These are phyloP conservation scores for Orychophragmus violaceus DNA, from an alignment of 345 rosid genomes.

Conservation along the genomic window DNA sequence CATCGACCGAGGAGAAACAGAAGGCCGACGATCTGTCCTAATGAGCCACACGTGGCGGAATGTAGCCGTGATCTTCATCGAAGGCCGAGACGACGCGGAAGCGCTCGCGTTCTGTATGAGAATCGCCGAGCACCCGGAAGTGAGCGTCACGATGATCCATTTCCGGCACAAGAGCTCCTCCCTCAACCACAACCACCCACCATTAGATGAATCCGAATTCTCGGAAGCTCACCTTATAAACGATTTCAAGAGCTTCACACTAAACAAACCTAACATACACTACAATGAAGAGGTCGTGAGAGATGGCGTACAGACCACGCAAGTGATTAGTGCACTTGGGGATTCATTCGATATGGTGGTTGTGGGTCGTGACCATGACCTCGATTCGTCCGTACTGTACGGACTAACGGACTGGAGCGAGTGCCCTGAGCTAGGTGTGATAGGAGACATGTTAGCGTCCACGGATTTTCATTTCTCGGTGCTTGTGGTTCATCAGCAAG, in stretches of 20 bases:
- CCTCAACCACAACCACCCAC: neutral
- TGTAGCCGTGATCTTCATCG: conserved; percentile 37
- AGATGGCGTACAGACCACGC: conserved; percentile 35
- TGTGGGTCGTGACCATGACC: conserved; percentile 45
- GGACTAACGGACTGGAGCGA: conserved; percentile 34
- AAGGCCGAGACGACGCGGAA: conserved; percentile 31
- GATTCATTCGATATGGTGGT: conserved; percentile 38
- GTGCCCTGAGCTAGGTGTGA: conserved; percentile 36
- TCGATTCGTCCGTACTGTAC: conserved; percentile 19
- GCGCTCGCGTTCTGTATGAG: conserved; percentile 30
- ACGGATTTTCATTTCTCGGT: conserved; percentile 35
- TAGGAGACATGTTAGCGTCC: conserved; percentile 34
- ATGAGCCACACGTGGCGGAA: conserved; percentile 13
- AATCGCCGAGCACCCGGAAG: conserved; percentile 30
- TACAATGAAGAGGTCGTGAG: conserved; percentile 32
- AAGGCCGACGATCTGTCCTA: neutral
- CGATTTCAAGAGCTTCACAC: conserved; percentile 9
- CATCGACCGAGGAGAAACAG: conserved; percentile 35
- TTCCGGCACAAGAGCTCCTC: conserved; percentile 25
- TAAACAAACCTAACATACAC: conserved; percentile 7
- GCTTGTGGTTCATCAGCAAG: conserved; percentile 31
- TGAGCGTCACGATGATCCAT: conserved; percentile 27
- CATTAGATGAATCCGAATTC: neutral
- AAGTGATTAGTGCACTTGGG: conserved; percentile 32
- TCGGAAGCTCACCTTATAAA: conserved; percentile 18